Conservation (phyloP, 139 green algal genomes). For the Chlamydomonas sp. region DNA sequence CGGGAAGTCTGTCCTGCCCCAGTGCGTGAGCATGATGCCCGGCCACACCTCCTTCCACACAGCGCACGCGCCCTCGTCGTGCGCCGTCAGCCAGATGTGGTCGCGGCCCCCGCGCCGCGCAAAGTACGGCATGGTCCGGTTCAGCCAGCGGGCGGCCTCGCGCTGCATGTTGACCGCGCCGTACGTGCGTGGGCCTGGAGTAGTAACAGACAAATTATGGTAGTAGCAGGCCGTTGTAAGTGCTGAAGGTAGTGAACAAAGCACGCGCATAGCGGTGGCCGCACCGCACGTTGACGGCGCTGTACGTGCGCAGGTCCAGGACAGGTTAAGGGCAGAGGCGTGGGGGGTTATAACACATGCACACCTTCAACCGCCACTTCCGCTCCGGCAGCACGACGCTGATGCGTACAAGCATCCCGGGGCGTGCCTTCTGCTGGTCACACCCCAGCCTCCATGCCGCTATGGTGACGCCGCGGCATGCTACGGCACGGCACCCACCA, state of each 20-base stretch:
- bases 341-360: too few relatives aligned
- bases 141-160: slow-evolving; percentile 20
- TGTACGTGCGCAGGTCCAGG: too few relatives aligned
- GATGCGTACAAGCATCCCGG: too few relatives aligned
- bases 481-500: not conserved
- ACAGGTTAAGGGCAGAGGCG: too few relatives aligned
- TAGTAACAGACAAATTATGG: not conserved
- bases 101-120: slow-evolving; percentile 47
- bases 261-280: too few relatives aligned
- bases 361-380: too few relatives aligned
- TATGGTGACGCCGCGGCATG: too few relatives aligned
- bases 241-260: too few relatives aligned
- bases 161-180: slow-evolving; percentile 44
- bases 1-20: slow-evolving; percentile 58
- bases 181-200: slow-evolving; percentile 40
- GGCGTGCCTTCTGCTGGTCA: not conserved
- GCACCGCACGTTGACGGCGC: too few relatives aligned
- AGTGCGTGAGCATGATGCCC: slow-evolving; percentile 63
- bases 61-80: slow-evolving; percentile 58
- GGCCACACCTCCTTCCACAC: slow-evolving; percentile 43
- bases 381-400: too few relatives aligned
- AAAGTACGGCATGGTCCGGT: slow-evolving; percentile 35
- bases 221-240: too few relatives aligned
- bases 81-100: slow-evolving; percentile 67
- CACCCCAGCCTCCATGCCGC: not conserved